phyloP scores from a whole-genome alignment of 2,329 filamentous ascomycete species.

The Gnomoniopsis sp. region DNA sequence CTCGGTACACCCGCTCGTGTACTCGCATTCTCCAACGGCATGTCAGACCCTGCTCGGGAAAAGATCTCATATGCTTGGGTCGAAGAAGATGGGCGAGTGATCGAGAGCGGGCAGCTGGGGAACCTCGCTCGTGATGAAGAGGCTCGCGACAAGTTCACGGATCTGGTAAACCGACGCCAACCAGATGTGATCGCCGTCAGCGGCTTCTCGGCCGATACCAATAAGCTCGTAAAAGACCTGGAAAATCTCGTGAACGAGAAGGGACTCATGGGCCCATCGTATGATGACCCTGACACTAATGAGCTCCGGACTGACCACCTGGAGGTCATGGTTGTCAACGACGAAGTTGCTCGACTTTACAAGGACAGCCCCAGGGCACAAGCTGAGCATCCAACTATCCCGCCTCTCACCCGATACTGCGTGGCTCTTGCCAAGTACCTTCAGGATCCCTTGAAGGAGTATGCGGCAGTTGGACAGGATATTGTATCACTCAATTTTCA shows the following conservation, averaged over 20 bases:
- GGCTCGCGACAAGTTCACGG: slow-evolving; percentile 68
- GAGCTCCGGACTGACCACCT: slow-evolving; percentile 75
- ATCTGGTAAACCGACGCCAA: slow-evolving; percentile 73
- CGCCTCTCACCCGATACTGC: slow-evolving; percentile 81
- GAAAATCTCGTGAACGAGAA: slow-evolving; percentile 75
- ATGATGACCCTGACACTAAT: slow-evolving; percentile 72
- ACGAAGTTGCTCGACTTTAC: slow-evolving; percentile 95
- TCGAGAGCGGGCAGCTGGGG: slow-evolving; percentile 83
- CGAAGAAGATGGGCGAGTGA: slow-evolving; percentile 83
- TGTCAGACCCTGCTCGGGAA: slow-evolving; percentile 69
- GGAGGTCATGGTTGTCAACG: slow-evolving; percentile 89
- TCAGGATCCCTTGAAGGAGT: slow-evolving; percentile 95
- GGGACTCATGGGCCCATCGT: slow-evolving; percentile 75
- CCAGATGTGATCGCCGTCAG: slow-evolving; percentile 90
- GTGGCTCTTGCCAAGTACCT: slow-evolving; percentile 86
- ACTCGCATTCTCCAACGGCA: slow-evolving; percentile 81
- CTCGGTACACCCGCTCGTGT: slow-evolving; percentile 85
- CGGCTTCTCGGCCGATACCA: slow-evolving; percentile 83
- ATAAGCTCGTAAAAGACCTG: slow-evolving; percentile 78
- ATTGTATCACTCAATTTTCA: slow-evolving; percentile 85
- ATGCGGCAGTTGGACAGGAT: slow-evolving; percentile 86
- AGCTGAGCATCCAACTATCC: slow-evolving; percentile 76
- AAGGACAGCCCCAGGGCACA: slow-evolving; percentile 81
- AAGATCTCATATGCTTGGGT: slow-evolving; percentile 89
- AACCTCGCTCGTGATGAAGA: slow-evolving; percentile 71